Evolutionary conservation across 495 filamentous ascomycete species (phyloP), one percentile per base, ranked within the genome.

Genomic region (Oidiodendron maius): DNA sequence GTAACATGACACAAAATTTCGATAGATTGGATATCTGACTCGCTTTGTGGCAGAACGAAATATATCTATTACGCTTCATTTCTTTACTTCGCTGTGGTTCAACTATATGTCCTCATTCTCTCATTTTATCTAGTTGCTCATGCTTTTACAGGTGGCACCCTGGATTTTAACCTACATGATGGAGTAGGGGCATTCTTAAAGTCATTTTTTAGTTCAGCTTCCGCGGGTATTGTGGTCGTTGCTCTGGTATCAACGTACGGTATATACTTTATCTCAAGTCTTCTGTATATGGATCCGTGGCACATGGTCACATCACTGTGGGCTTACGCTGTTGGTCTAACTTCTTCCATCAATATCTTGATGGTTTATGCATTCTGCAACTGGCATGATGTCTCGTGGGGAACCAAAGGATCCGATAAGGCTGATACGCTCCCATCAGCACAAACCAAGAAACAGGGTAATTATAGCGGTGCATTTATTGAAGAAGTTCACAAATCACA

Each of bases 311-410:
- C 91, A 18, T 86, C 80, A 1, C 82, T 85, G 1, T 74, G 76
- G 17, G 89, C 94, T 64, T 97, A 97, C 71, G 91, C 95, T 59
- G 75, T 87, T 39, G 78, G 96, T 24, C 71, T 97, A 24, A 91
- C 91, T 0, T 78, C 71, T 42, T 97, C 96, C 70, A 91, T 97
- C 66, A 95, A 90, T 73, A 95, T 86, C 0, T 70, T 97, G 28
- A 91, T 96, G 64, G 88, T 96, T 35, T 97, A 97, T 70, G 91
- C 91, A 26, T 96, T 97, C 64, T 97, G 91, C 74, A 97, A 97
- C 75, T 91, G 90, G 32, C 91, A 96, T 76, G 91, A 96, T 68
- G 89, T 96, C 9, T 94, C 89, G 2, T 96, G 91, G 91, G 91
- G 91, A 38, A 96, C 91, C 22, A 96, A 96, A 64, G 91, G 91